phyloP scores from a whole-genome alignment of 495 filamentous ascomycete species.

The Filosporella fistucella region DNA sequence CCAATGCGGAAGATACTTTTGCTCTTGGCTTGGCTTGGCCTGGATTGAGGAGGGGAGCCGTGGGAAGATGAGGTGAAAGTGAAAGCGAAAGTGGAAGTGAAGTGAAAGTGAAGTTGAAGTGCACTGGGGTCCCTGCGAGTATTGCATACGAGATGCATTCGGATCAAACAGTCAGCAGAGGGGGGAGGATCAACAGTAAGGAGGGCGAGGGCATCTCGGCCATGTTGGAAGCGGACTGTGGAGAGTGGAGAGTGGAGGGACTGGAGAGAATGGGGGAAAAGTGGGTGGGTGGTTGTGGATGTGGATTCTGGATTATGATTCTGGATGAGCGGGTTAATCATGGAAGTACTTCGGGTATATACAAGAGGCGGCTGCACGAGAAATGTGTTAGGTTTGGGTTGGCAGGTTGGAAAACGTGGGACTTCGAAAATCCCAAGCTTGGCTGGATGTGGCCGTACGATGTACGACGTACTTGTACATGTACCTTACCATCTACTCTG shows the following conservation, averaged over 20 bases:
- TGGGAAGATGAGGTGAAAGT: neutral
- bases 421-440: too few relatives aligned
- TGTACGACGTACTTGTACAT: too few relatives aligned
- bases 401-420: neutral
- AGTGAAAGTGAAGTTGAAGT: neutral
- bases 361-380: neutral
- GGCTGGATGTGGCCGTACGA: too few relatives aligned
- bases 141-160: slow-evolving; percentile 2
- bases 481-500: too few relatives aligned
- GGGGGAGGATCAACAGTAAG: neutral
- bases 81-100: neutral
- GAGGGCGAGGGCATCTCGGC: neutral
- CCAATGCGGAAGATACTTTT: too few relatives aligned
- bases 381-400: neutral
- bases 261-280: neutral
- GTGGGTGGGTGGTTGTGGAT: neutral
- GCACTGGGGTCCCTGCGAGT: neutral
- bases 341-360: neutral
- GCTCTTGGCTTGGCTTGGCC: neutral
- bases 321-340: neutral
- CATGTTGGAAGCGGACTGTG: neutral
- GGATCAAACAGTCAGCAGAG: too few relatives aligned
- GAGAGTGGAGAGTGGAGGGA: neutral
- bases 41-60: neutral
- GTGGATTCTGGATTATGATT: neutral